Percentiles rank a stretch among this genome's conserved stretches.
These are phyloP conservation scores for Deakozyma indianensis DNA, from an alignment of 805 yeast species.

Conservation along the genomic window DNA sequence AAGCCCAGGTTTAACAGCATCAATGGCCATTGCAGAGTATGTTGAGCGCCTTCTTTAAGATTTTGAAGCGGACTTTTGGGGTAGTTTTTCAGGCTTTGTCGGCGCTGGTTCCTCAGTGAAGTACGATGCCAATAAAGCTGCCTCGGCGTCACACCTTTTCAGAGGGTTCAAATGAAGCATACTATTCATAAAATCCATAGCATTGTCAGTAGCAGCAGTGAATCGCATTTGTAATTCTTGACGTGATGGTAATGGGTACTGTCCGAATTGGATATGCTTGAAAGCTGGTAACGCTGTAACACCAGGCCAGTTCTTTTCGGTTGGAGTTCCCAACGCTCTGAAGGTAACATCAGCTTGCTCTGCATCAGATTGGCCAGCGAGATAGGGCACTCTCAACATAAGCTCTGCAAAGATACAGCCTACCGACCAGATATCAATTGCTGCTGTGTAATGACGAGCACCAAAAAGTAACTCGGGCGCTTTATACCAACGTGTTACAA, in stretches of 20 bases:
- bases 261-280: conserved; percentile 14
- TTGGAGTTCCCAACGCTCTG: conserved; percentile 91
- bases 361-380: conserved; percentile 82
- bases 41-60: conserved; percentile 26
- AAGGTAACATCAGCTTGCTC: conserved; percentile 92
- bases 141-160: conserved; percentile 49
- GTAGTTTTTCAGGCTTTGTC: conserved; percentile 48
- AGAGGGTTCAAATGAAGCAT: conserved; percentile 69
- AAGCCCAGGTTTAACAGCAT: conserved; percentile 77
- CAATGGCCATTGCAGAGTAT: conserved; percentile 70
- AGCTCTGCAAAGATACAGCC: conserved; percentile 94
- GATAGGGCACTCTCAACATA: conserved; percentile 87
- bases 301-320: conserved; percentile 83
- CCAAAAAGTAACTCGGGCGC: conserved; percentile 92
- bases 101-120: conserved; percentile 66
- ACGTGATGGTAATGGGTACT: conserved; percentile 70
- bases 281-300: conserved; percentile 69
- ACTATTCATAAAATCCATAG: conserved; percentile 58
- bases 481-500: conserved; percentile 95
- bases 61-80: conserved; percentile 24
- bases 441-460: conserved; percentile 75
- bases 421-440: conserved; percentile 91
- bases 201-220: conserved; percentile 79
- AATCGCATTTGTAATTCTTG: conserved; percentile 70
- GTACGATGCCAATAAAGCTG: conserved; percentile 50